A percentile compares a stretch with the other conserved stretches of the same genome.
phyloP scores from a whole-genome alignment of 2,329 filamentous ascomycete species.

The Colletotrichum caudatum region DNA sequence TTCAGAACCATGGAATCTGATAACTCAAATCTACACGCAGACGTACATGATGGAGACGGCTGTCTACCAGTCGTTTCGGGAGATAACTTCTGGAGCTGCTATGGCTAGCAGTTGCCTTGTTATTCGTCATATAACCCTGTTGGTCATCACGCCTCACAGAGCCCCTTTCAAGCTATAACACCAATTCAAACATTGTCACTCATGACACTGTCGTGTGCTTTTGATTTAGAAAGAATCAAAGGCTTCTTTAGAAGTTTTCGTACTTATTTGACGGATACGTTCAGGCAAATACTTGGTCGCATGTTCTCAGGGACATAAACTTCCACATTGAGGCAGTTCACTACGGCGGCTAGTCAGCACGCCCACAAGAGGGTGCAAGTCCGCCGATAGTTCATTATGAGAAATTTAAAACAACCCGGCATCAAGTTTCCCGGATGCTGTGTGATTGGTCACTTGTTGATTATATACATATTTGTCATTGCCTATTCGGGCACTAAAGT shows the following conservation, averaged over 20 bases:
- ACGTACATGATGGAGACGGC: not conserved
- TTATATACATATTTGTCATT: not conserved
- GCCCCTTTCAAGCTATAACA: no score
- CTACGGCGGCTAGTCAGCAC: not conserved
- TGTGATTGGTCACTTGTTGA: not conserved
- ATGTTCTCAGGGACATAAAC: constrained; percentile 1
- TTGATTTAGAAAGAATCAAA: constrained; percentile 8
- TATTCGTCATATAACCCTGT: no score
- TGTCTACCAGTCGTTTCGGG: not conserved
- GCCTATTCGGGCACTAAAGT: not conserved
- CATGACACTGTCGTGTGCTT: not conserved
- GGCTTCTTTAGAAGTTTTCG: constrained; percentile 9
- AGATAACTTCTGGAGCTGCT: not conserved
- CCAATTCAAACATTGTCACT: not conserved
- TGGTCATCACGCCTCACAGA: no score
- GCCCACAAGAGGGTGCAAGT: not conserved
- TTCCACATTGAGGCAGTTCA: not conserved
- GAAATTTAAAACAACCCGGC: no score
- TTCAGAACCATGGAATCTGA: not conserved
- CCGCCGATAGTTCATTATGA: not conserved
- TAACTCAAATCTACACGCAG: not conserved
- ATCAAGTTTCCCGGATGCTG: not conserved
- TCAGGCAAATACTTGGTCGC: constrained; percentile 9
- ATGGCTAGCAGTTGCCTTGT: no score
- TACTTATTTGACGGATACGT: constrained; percentile 24